These are phyloP conservation scores for Phoma sp. DNA, from an alignment of 2,329 filamentous ascomycete genomes.

Conservation along the genomic window DNA sequence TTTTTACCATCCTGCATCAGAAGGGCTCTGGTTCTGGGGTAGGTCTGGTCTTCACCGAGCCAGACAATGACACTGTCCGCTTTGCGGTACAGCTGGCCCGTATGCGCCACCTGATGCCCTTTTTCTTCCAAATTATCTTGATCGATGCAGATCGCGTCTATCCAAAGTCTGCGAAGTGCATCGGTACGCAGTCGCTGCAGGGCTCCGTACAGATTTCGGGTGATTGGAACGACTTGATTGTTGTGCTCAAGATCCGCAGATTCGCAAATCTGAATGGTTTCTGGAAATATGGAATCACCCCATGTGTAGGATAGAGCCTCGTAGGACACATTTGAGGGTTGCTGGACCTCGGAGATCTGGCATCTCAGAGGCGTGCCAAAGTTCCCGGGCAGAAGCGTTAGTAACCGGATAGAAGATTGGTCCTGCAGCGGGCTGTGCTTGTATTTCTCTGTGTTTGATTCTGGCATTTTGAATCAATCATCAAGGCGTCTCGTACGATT, in stretches of 20 bases:
- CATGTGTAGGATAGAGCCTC: constrained; percentile 16
- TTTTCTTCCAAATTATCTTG: constrained; percentile 19
- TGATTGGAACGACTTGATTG: not conserved
- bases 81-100: constrained; percentile 16
- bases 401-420: not conserved
- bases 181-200: constrained; percentile 6
- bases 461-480: not conserved
- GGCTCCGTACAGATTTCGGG: constrained; percentile 3
- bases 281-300: not conserved
- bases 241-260: not conserved
- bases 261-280: not conserved
- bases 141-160: constrained; percentile 26
- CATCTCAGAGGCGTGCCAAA: not conserved
- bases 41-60: constrained; percentile 15
- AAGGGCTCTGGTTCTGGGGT: constrained; percentile 10
- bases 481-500: no score
- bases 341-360: not conserved
- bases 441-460: not conserved
- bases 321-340: not conserved
- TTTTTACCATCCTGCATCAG: constrained; percentile 11
- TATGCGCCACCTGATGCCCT: constrained; percentile 16
- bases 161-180: constrained; percentile 13
- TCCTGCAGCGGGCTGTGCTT: not conserved
- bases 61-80: constrained; percentile 18
- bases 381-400: constrained; percentile 7